These are phyloP conservation scores for Raphidocelis subcapitata DNA, from an alignment of 139 green algal genomes.

Conservation along the genomic window DNA sequence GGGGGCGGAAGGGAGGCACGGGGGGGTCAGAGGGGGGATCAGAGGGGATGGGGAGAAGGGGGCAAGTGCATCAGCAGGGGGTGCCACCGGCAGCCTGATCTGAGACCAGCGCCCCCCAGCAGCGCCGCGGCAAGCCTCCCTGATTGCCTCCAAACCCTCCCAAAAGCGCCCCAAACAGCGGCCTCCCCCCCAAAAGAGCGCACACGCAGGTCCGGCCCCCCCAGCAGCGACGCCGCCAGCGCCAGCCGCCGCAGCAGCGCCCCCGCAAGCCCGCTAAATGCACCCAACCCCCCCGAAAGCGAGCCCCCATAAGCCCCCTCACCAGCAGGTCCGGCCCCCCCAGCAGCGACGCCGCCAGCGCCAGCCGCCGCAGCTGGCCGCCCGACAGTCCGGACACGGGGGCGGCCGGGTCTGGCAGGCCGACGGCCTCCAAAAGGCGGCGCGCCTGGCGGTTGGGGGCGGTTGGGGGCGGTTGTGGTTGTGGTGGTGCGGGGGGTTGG, in stretches of 20 bases:
- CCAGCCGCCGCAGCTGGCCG: conserved; percentile 70
- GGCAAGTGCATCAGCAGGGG: not conserved
- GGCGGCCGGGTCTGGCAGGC: conserved; percentile 39
- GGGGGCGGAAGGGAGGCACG: not conserved
- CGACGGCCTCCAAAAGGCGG: conserved; percentile 47
- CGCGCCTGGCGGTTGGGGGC: conserved; percentile 45
- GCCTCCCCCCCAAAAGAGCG: conserved; percentile 48
- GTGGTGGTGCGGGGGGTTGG: not conserved
- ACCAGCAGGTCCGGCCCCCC: conserved; percentile 74
- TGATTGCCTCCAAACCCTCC: not conserved
- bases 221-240: conserved; percentile 68
- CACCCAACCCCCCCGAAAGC: not conserved
- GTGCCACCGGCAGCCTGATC: not conserved
- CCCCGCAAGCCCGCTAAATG: too few relatives aligned
- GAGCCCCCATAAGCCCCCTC: conserved; percentile 42
- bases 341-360: conserved; percentile 69
- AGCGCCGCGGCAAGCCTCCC: too few relatives aligned
- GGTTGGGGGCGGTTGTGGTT: not conserved
- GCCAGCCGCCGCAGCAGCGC: too few relatives aligned
- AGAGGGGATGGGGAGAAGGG: not conserved
- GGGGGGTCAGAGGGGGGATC: not conserved
- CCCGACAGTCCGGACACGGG: conserved; percentile 43
- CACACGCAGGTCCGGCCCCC: conserved; percentile 72
- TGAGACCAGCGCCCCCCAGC: too few relatives aligned
- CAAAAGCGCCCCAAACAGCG: too few relatives aligned